Conservation (phyloP, 1,284 basidiomycete species). For the Trametes sp. region DNA sequence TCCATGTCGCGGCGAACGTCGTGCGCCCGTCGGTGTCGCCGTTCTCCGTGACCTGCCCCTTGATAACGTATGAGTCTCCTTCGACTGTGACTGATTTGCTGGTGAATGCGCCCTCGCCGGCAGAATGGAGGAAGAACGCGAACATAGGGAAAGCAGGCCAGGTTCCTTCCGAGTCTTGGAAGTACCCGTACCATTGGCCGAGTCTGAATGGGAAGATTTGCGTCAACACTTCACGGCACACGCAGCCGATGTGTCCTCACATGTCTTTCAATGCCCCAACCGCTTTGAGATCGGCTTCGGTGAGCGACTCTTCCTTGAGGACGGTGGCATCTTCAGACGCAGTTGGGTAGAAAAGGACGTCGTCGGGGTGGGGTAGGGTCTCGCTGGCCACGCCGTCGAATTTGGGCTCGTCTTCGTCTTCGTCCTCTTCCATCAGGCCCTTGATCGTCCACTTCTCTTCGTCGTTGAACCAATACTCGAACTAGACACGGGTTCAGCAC, state of each 20-base stretch:
- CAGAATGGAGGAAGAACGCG: conserved; percentile 11
- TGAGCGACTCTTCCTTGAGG: not conserved
- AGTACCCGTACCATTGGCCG: conserved; percentile 23
- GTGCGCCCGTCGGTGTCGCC: not conserved
- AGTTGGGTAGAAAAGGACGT: conserved; percentile 34
- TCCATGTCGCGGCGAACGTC: conserved; percentile 1
- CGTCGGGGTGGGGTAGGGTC: conserved; percentile 6
- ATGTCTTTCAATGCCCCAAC: conserved; percentile 18
- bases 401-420: conserved; percentile 8
- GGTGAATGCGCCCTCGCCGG: conserved; percentile 1
- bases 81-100: not conserved
- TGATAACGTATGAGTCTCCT: not conserved
- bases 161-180: not conserved
- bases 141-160: conserved; percentile 15
- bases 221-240: too few relatives aligned
- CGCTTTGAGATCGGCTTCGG: conserved; percentile 31
- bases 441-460: conserved; percentile 9
- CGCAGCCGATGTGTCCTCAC: too few relatives aligned
- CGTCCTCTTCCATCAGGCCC: conserved; percentile 14
- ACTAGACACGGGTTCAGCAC: conserved; percentile 1
- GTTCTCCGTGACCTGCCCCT: not conserved
- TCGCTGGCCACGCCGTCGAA: conserved; percentile 28
- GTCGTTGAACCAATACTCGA: conserved; percentile 25
- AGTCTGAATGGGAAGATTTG: conserved; percentile 12
- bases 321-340: conserved; percentile 11